phyloP scores from a whole-genome alignment of 2,329 filamentous ascomycete species.

The Myrmaecium sp. region DNA sequence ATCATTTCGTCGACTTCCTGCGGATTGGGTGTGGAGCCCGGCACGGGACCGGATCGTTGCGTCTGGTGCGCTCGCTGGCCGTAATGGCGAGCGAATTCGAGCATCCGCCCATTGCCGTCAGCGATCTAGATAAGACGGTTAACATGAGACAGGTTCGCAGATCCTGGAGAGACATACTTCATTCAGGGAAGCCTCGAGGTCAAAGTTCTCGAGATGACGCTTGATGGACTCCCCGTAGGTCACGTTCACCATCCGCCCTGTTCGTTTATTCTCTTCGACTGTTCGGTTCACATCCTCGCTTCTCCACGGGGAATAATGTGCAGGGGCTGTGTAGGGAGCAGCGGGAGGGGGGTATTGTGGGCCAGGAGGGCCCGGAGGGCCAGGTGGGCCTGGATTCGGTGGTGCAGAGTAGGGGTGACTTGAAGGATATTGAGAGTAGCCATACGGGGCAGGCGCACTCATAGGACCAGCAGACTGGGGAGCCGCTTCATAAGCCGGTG shows the following conservation, averaged over 20 bases:
- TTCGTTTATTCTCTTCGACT: slow-evolving; percentile 20
- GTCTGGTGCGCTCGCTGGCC: slow-evolving; percentile 33
- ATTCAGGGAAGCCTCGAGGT: slow-evolving; percentile 36
- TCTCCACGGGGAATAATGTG: slow-evolving; percentile 22
- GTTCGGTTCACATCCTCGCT: slow-evolving; percentile 15
- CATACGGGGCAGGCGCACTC: slow-evolving; percentile 18
- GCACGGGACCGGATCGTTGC: slow-evolving; percentile 28
- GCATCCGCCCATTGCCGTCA: slow-evolving; percentile 24
- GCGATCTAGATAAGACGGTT: slow-evolving; percentile 22
- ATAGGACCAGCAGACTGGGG: slow-evolving; percentile 20
- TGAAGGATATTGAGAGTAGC: slow-evolving; percentile 24
- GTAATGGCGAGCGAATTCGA: slow-evolving; percentile 34
- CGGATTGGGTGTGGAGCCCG: slow-evolving; percentile 31
- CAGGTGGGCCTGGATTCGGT: too few species aligned
- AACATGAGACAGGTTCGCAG: neutral
- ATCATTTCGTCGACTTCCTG: slow-evolving; percentile 37
- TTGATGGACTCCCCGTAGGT: slow-evolving; percentile 37
- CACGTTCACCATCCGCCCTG: slow-evolving; percentile 13
- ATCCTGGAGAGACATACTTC: slow-evolving; percentile 25
- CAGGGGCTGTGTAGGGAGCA: slow-evolving; percentile 23
- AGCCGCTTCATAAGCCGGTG: slow-evolving; percentile 20
- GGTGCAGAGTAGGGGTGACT: slow-evolving; percentile 23
- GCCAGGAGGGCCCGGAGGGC: slow-evolving; percentile 16
- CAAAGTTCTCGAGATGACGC: slow-evolving; percentile 44
- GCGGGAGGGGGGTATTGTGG: slow-evolving; percentile 24